Evolutionary conservation across 2,329 filamentous ascomycete genomes (phyloP).

Genomic region (Fusarium setosum): DNA sequence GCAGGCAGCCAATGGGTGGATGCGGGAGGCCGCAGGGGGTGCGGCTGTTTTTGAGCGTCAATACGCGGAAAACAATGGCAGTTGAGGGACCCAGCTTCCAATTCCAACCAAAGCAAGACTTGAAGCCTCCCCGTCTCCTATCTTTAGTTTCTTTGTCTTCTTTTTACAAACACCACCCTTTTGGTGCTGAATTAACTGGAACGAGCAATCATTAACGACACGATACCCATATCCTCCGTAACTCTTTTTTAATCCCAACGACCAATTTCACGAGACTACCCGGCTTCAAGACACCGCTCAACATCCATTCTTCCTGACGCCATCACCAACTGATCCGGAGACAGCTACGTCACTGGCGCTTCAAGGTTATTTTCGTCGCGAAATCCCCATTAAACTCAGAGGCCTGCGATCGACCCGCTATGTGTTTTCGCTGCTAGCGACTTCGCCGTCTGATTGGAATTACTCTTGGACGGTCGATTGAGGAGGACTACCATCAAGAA

Average conservation of each 20-base stretch:
- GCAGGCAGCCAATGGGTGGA: slow-evolving; percentile 1
- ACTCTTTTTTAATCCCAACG: slow-evolving; percentile 23
- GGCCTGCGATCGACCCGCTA: slow-evolving; percentile 31
- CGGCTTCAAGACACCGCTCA: slow-evolving; percentile 6
- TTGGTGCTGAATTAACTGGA: slow-evolving; percentile 33
- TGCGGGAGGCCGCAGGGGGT: slow-evolving; percentile 8
- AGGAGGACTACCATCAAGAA: slow-evolving; percentile 8
- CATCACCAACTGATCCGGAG: background rate
- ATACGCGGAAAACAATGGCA: slow-evolving; percentile 27
- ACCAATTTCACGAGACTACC: slow-evolving; percentile 24
- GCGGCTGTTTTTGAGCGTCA: slow-evolving; percentile 4
- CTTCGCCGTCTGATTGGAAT: slow-evolving; percentile 24
- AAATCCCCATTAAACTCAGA: slow-evolving; percentile 11
- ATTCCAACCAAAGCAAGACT: background rate
- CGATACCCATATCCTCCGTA: slow-evolving; percentile 14
- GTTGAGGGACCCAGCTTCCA: background rate
- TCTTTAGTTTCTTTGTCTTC: slow-evolving; percentile 29
- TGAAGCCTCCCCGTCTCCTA: slow-evolving; percentile 29
- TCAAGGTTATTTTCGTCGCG: slow-evolving; percentile 8
- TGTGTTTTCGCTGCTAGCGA: slow-evolving; percentile 41
- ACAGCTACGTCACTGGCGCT: slow-evolving; percentile 27
- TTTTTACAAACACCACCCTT: slow-evolving; percentile 25
- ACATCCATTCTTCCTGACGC: background rate
- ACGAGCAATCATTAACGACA: slow-evolving; percentile 29
- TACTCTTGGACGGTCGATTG: slow-evolving; percentile 19